Base-by-base conservation (phyloP, 192 early-diverging fungal species). In the Helicostylum pulchrum region DNA sequence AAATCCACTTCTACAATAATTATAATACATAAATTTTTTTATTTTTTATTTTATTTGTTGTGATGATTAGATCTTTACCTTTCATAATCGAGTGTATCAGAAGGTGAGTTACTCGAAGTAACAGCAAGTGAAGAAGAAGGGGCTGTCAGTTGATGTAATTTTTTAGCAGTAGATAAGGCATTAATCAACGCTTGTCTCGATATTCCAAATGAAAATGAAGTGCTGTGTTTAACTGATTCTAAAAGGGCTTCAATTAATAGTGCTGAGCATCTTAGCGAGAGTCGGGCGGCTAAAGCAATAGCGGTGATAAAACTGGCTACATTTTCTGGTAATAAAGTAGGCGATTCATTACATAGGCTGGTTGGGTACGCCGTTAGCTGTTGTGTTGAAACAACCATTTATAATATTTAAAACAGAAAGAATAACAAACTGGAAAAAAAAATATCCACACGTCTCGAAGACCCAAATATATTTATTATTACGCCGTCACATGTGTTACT, bases 161-260 rank as follows among this genome's bases (percentile, higher is more conserved):
- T 75, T 63, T 84, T 81, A 15, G 87, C 87, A 7, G 85, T 83
- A 2, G 83, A 79, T 8, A 88, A 52, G 20, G 87, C 87, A 20
- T 79, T 70, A 5, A 85, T 79, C 5, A 86, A 72, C 2, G 81
- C 79, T 45, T 81, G 71, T 11, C 86, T 66, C 47, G 77, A 76
- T 56, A 87, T 68, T 10, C 80, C 86, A 31, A 86, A 68, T 0
- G 81, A 77, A 21, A 82, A 76, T 9, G 78, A 77, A 0, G 85
- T 85, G 26, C 83, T 77, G 57, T 84, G 83, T 70, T 85, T 86
- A 34, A 82, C 66, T 55, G 81, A 76, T 34, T 87, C 86, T 51
- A 87, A 74, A 8, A 87, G 62, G 6, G 76, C 78, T 69, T 90
- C 88, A 45, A 84, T 75, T 61, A 86, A 61, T 20, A 88, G 72